These are phyloP conservation scores for Pleurozium schreberi DNA, from an alignment of 225 moss, liverwort and hornwort species.

Conservation along the genomic window DNA sequence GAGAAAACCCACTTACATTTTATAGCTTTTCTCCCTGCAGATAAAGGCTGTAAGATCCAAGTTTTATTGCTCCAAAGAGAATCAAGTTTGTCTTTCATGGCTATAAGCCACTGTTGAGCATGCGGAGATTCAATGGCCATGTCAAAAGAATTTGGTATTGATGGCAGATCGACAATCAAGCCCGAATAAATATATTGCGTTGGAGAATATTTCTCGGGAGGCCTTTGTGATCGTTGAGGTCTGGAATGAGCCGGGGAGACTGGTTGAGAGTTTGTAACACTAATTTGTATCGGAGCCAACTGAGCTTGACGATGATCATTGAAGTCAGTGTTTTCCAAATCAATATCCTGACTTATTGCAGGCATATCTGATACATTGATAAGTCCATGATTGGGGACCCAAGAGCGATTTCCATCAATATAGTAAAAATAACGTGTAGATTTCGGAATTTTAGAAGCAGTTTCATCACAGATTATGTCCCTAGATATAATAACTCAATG, in stretches of 20 bases:
- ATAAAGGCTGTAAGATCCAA: background rate
- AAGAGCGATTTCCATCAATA: too few relatives aligned
- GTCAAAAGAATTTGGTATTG: background rate
- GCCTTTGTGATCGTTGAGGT: background rate
- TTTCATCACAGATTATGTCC: background rate
- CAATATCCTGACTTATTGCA: fast-evolving
- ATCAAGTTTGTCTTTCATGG: fast-evolving
- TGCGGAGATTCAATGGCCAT: fast-evolving
- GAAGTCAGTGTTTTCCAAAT: fast-evolving
- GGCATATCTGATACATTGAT: fast-evolving
- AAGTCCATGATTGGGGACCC: too few relatives aligned
- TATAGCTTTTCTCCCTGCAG: fast-evolving
- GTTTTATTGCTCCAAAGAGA: background rate
- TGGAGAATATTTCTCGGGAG: background rate
- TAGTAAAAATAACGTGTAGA: too few relatives aligned
- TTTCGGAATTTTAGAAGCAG: fast-evolving
- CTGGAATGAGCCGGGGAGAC: fast-evolving
- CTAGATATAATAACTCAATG: background rate
- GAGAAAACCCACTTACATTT: background rate
- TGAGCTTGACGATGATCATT: fast-evolving
- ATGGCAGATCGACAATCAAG: background rate
- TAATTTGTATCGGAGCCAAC: fast-evolving
- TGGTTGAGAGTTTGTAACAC: fast-evolving
- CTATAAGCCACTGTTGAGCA: background rate
- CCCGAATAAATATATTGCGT: fast-evolving